Evolutionary conservation across 768 basidiomycete genomes (phyloP), one percentile per base, ranked within the genome.

Genomic region (Coprinopsis marcescibilis): DNA sequence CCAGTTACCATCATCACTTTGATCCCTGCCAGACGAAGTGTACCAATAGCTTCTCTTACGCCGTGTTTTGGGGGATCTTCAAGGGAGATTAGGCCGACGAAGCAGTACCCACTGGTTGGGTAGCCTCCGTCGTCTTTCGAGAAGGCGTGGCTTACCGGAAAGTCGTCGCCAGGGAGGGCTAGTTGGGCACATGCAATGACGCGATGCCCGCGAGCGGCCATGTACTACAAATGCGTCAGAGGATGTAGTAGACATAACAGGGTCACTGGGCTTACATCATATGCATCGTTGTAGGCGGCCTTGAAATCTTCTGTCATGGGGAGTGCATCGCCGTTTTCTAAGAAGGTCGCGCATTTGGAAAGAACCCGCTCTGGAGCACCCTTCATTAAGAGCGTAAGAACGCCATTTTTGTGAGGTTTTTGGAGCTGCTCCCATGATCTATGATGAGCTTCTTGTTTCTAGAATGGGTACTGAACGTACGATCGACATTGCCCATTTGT

Each of bases 1-100:
- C 80, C 81, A 19, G 81, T 85, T 4, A 85, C 78, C 83, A 85
- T 85, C 77, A 83, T 83, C 26, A 85, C 81, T 60, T 82, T 83
- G 58, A 84, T 85, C 1, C 83, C 83, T 2, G 83, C 82, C 6
- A 83, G 69, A 47, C 83, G 75, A 43, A 85, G 75, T 20, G 80
- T 82, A 3, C 81, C 81, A 53, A 85, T 82, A 8, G 81, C 83
- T 54, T 85, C 80, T 26, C 83, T 76, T 11, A 85, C 81, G 21
- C 83, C 81, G 52, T 82, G 80, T 54, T 83, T 83, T 3, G 81
- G 81, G 12, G 81, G 81, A 58, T 85, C 83, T 56, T 83, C 83
- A 21, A 84, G 67, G 5, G 82, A 83, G 29, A 83, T 73, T 38
- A 85, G 69, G 10, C 80, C 78, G 45, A 79, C 74, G 59, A 84